Base-by-base conservation (phyloP, 1,284 basidiomycete genomes). In the Fomitopsis pinicola region DNA sequence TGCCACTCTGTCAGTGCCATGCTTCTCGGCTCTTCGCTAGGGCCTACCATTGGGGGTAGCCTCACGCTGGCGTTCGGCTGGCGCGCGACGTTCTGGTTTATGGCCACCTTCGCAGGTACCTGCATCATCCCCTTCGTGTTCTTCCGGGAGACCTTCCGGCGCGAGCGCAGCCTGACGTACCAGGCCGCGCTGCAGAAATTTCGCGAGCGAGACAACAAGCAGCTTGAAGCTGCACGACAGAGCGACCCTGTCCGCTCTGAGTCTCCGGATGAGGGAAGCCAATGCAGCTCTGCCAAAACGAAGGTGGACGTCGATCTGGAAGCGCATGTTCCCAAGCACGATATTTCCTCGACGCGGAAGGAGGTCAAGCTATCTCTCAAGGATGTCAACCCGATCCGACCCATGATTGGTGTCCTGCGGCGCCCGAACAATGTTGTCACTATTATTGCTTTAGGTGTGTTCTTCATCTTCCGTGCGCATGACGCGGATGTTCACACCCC, bases 141-240 rank as follows among this genome's bases (percentile, higher is more conserved):
- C 64, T 89, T 94, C 78, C 85, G 85, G 59, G 94, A 95, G 67
- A 93, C 92, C 1, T 95, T 92, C 77, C 83, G 94, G 14, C 78
- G 81, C 61, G 91, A 95, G 71, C 85, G 94, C 33, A 93, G 90
- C 63, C 73, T 88, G 40, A 82, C 85, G 6, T 95, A 94, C 70
- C 91, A 92, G 70, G 78, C 77, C 53, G 84, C 85, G 4, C 71
- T 88, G 36, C 78, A 62, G 45, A 68, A 69, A 19, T 61, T 60
- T 46, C 57, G 63, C 5, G 64, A 63, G 9, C 69, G 66, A 26
- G 59, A 68, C 57, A 66, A 60, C 33, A 59, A 36, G 52, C 55
- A 44, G 9, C 1, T n/a, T 15, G 22, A 33, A 36, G 8, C 14
- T 40, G 26, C 40, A 35, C 46, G 3, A 19, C 45, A 45, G 6